Percentiles rank a stretch among this genome's conserved stretches.
phyloP scores from a whole-genome alignment of 2,329 filamentous ascomycete species.

The Aspergillus felis region DNA sequence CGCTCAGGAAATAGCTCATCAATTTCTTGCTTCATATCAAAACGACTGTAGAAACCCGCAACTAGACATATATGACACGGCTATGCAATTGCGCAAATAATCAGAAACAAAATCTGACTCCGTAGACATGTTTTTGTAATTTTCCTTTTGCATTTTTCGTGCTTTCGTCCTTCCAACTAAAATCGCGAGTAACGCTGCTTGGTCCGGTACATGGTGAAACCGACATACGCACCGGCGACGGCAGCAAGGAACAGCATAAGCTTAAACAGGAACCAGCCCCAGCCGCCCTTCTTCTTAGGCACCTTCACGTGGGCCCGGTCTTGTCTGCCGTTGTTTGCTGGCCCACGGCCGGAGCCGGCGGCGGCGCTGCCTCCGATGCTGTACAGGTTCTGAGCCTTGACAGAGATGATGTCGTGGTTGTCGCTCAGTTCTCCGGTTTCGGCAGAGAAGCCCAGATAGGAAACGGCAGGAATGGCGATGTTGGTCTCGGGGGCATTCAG shows the following conservation, averaged over 20 bases:
- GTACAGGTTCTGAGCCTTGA: slow-evolving; percentile 87
- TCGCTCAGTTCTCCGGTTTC: slow-evolving; percentile 96
- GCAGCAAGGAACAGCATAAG: slow-evolving; percentile 69
- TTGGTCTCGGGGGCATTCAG: slow-evolving; percentile 57
- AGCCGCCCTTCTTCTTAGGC: slow-evolving; percentile 45
- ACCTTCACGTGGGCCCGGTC: slow-evolving; percentile 18
- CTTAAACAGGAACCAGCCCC: slow-evolving; percentile 76
- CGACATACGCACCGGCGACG: slow-evolving; percentile 73
- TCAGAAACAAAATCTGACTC: slow-evolving; percentile 7
- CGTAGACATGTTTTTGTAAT: slow-evolving; percentile 5
- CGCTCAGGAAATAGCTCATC: neutral
- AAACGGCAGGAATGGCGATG: slow-evolving; percentile 70
- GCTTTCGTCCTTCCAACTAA: slow-evolving; percentile 11
- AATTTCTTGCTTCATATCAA: slow-evolving; percentile 12
- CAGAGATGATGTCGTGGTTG: slow-evolving; percentile 92
- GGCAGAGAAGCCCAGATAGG: slow-evolving; percentile 60
- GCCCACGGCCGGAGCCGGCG: slow-evolving; percentile 17
- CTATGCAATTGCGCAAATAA: slow-evolving; percentile 18
- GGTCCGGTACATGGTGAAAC: slow-evolving; percentile 77
- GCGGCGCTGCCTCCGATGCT: slow-evolving; percentile 36
- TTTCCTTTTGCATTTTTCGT: neutral
- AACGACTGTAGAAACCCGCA: slow-evolving; percentile 7
- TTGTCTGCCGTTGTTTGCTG: slow-evolving; percentile 21
- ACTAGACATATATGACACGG: slow-evolving; percentile 15
- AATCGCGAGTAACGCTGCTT: slow-evolving; percentile 47